Evolutionary conservation across 2,329 filamentous ascomycete genomes (phyloP).

Genomic region (Fusarium protoensiforme): DNA sequence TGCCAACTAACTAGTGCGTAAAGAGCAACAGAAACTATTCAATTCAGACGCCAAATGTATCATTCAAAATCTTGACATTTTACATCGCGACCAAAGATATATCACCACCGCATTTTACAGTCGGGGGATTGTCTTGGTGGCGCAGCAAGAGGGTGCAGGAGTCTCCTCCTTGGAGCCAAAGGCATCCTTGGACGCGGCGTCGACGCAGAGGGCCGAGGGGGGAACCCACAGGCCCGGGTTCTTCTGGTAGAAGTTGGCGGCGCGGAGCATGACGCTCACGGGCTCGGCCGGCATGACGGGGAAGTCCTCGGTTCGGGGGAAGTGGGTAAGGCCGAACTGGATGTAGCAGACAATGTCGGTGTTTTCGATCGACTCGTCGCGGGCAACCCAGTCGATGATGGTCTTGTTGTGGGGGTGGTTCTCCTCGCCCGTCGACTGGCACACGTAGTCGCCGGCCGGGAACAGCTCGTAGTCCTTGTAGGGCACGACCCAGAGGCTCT

Average conservation of each 20-base stretch:
- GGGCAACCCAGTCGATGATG: conserved; percentile 82
- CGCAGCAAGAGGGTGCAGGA: conserved; percentile 34
- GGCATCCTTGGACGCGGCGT: conserved; percentile 34
- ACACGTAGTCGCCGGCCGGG: conserved; percentile 87
- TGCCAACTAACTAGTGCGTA: conserved; percentile 10
- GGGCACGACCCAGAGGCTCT: conserved; percentile 48
- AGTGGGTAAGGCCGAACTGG: conserved; percentile 91
- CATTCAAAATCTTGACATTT: not conserved
- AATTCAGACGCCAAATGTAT: conserved; percentile 8
- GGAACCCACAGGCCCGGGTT: conserved; percentile 87
- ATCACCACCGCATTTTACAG: conserved; percentile 6
- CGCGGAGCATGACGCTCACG: conserved; percentile 82
- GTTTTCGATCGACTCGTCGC: conserved; percentile 77
- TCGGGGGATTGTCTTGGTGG: conserved; percentile 21
- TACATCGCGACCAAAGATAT: not conserved
- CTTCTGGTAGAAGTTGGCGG: conserved; percentile 83
- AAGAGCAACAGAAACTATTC: conserved; percentile 1
- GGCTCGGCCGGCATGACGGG: conserved; percentile 91
- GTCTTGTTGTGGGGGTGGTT: conserved; percentile 70
- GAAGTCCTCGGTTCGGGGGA: conserved; percentile 90
- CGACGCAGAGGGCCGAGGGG: conserved; percentile 55
- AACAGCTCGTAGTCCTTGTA: conserved; percentile 85
- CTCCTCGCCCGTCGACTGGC: conserved; percentile 82
- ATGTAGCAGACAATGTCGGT: conserved; percentile 93
- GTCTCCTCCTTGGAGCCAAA: conserved; percentile 33